Evolutionary conservation across 208 protist genomes (phyloP).

Genomic region (Leptomonas seymouri): DNA sequence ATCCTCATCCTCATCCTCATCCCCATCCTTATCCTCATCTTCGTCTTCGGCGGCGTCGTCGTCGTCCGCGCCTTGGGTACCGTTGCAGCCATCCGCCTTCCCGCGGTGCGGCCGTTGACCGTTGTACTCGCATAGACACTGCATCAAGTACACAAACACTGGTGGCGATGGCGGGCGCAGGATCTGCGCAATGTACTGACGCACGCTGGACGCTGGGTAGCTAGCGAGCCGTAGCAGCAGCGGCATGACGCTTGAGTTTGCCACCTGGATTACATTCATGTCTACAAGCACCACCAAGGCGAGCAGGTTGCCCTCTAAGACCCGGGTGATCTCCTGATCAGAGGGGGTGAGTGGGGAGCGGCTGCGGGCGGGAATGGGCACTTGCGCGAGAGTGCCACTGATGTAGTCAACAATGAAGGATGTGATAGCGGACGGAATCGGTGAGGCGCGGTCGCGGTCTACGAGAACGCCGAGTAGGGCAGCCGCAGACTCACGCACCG

Average conservation of each 20-base stretch:
- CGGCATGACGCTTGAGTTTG: slow-evolving; percentile 16
- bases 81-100: slow-evolving; percentile 15
- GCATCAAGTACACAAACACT: slow-evolving; percentile 51
- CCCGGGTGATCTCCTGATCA: slow-evolving; percentile 35
- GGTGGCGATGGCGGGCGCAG: slow-evolving; percentile 51
- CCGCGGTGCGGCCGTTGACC: slow-evolving; percentile 14
- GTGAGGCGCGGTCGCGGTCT: slow-evolving; percentile 14
- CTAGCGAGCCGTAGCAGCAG: slow-evolving; percentile 56
- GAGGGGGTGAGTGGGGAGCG: slow-evolving; percentile 5
- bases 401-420: slow-evolving; percentile 38
- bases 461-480: slow-evolving; percentile 35
- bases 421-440: slow-evolving; percentile 27
- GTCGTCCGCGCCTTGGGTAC: background rate
- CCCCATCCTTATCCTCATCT: slow-evolving; percentile 21
- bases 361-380: slow-evolving; percentile 6
- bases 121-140: slow-evolving; percentile 30
- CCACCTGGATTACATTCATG: slow-evolving; percentile 14
- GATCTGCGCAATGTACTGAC: slow-evolving; percentile 71
- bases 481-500: slow-evolving; percentile 61
- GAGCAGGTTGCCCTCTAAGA: slow-evolving; percentile 52
- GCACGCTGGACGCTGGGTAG: slow-evolving; percentile 74
- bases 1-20: background rate
- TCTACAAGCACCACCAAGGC: slow-evolving; percentile 36
- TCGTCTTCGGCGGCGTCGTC: slow-evolving; percentile 11
- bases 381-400: slow-evolving; percentile 25